Evolutionary conservation across 1,139 yeast genomes (phyloP).

Genomic region (Yamadazyma siamensis): DNA sequence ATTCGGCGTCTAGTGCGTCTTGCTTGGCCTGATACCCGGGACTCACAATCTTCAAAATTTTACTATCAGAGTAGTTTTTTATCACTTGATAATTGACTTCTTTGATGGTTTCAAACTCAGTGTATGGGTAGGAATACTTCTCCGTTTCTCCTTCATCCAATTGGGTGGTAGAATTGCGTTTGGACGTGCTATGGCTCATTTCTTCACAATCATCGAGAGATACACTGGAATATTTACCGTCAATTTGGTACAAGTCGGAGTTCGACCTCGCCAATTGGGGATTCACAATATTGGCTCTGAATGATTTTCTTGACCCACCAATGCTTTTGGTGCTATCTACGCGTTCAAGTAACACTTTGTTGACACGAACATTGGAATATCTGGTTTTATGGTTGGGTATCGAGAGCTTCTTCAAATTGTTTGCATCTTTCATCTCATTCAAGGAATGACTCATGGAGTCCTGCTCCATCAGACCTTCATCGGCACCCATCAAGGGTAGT

Average conservation of each 20-base stretch:
- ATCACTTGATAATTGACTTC: constrained; percentile 14
- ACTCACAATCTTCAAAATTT: constrained; percentile 6
- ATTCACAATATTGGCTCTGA: constrained; percentile 1
- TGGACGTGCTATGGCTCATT: constrained; percentile 14
- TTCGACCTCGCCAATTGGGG: constrained; percentile 2
- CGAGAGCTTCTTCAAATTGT: constrained; percentile 2
- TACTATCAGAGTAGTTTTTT: constrained; percentile 7
- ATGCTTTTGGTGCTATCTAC: constrained; percentile 1
- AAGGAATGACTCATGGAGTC: background rate
- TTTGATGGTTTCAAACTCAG: constrained; percentile 15
- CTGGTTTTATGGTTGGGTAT: constrained; percentile 2
- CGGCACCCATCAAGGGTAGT: constrained; percentile 1
- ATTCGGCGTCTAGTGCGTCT: too few species aligned
- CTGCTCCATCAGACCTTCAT: constrained; percentile 1
- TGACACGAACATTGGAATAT: background rate
- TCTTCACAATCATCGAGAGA: constrained; percentile 10
- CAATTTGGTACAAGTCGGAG: constrained; percentile 1
- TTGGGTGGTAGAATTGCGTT: constrained; percentile 6
- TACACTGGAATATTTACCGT: background rate
- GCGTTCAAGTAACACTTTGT: background rate
- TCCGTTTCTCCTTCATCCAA: constrained; percentile 7
- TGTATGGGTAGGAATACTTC: constrained; percentile 7
- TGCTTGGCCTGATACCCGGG: constrained; percentile 1
- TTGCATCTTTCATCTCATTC: background rate
- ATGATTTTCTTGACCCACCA: background rate